Evolutionary conservation across 768 basidiomycete species (phyloP).

Genomic region (Leccinum subgranulosum): DNA sequence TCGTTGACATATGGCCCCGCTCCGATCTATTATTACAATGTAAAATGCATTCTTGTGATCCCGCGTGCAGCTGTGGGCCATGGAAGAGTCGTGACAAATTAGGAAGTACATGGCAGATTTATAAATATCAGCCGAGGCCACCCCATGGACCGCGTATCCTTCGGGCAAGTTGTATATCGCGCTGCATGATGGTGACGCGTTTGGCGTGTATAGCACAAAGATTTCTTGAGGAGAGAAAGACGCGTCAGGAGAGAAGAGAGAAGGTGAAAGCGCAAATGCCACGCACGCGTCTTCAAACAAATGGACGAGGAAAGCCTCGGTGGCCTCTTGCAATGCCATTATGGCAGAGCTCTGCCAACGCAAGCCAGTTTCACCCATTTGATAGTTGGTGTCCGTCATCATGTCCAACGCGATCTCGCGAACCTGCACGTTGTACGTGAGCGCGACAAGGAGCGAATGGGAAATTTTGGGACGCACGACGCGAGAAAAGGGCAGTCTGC

Average conservation of each 20-base stretch:
- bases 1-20: conserved; percentile 8
- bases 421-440: conserved; percentile 53
- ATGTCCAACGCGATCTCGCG: conserved; percentile 93
- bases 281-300: conserved; percentile 98
- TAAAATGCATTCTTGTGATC: conserved; percentile 23
- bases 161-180: conserved; percentile 94
- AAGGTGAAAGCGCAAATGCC: neutral
- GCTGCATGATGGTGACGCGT: conserved; percentile 96
- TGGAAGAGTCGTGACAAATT: neutral
- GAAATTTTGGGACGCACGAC: conserved; percentile 55
- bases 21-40: conserved; percentile 25
- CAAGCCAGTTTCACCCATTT: conserved; percentile 55
- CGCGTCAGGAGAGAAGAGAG: neutral
- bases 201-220: conserved; percentile 97
- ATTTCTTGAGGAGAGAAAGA: conserved; percentile 52
- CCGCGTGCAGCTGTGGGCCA: neutral
- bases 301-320: conserved; percentile 92
- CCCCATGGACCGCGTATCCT: conserved; percentile 92
- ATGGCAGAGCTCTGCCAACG: conserved; percentile 97
- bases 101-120: neutral
- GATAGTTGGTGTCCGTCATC: conserved; percentile 70
- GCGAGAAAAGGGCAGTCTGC: conserved; percentile 89
- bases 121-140: conserved; percentile 51
- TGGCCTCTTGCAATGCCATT: conserved; percentile 93
- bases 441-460: neutral